These are phyloP conservation scores for Naganishia vishniacii DNA, from an alignment of 768 basidiomycete genomes.

Conservation along the genomic window DNA sequence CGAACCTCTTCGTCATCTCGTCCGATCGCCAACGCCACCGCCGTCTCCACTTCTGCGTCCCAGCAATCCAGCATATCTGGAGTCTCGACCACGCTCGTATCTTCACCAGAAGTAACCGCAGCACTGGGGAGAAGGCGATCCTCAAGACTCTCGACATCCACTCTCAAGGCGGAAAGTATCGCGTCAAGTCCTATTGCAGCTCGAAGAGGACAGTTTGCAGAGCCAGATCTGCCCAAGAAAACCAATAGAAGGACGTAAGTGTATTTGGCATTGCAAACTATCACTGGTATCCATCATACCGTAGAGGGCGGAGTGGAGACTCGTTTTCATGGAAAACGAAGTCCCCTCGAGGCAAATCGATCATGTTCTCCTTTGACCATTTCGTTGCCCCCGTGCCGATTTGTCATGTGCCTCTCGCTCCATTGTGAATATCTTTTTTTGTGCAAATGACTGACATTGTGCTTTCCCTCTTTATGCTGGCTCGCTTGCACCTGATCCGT, in stretches of 20 bases:
- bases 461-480: conserved; percentile 6
- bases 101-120: neutral
- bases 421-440: too few species aligned
- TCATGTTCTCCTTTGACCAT: too few species aligned
- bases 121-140: conserved; percentile 1
- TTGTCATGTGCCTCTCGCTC: too few species aligned
- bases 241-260: neutral
- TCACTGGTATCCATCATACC: too few species aligned
- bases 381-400: too few species aligned
- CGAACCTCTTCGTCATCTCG: neutral
- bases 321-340: too few species aligned
- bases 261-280: neutral
- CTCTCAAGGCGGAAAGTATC: neutral
- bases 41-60: conserved; percentile 5
- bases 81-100: conserved; percentile 4
- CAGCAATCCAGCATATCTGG: conserved; percentile 16
- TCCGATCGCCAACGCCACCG: neutral
- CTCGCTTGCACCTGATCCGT: too few species aligned
- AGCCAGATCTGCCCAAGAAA: neutral
- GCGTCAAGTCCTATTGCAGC: neutral
- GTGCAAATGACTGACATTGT: too few species aligned
- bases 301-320: too few species aligned
- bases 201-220: neutral
- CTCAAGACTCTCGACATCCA: neutral
- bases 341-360: too few species aligned